phyloP scores from a whole-genome alignment of 129 eudicot species.

The Chrysanthemum seticuspe region DNA sequence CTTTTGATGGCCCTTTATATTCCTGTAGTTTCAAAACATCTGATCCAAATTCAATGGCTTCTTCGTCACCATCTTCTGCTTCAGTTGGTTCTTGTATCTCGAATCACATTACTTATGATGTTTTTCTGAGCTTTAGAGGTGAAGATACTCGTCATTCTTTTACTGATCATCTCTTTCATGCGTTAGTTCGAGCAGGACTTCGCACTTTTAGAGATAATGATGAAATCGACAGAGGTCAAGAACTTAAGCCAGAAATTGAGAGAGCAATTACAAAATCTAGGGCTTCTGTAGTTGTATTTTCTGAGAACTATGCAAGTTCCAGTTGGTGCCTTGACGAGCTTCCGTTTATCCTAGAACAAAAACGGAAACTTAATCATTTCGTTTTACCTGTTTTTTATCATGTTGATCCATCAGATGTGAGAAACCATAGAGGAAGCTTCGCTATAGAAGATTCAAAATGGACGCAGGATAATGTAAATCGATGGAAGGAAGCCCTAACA shows the following conservation, averaged over 20 bases:
- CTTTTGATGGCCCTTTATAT: no score
- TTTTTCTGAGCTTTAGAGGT: no score
- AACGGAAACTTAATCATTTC: neutral
- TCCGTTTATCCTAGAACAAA: neutral
- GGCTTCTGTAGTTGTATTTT: neutral
- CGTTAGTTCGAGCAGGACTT: no score
- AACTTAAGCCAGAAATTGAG: no score
- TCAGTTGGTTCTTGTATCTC: neutral
- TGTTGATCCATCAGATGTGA: neutral
- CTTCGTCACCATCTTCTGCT: neutral
- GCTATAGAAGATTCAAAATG: neutral
- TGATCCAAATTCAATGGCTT: neutral
- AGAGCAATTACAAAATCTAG: neutral
- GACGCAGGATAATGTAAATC: neutral
- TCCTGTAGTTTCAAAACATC: neutral
- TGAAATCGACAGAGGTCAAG: no score
- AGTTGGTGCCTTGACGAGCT: conserved; percentile 17
- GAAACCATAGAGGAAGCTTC: neutral
- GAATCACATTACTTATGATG: neutral
- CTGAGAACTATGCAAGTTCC: neutral
- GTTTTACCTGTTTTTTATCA: conserved; percentile 8
- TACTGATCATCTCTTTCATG: no score
- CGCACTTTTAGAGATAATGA: no score
- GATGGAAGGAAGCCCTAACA: neutral
- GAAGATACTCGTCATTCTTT: no score